phyloP scores from a whole-genome alignment of 139 green algal species.

The Tetradesmus obliquus region DNA sequence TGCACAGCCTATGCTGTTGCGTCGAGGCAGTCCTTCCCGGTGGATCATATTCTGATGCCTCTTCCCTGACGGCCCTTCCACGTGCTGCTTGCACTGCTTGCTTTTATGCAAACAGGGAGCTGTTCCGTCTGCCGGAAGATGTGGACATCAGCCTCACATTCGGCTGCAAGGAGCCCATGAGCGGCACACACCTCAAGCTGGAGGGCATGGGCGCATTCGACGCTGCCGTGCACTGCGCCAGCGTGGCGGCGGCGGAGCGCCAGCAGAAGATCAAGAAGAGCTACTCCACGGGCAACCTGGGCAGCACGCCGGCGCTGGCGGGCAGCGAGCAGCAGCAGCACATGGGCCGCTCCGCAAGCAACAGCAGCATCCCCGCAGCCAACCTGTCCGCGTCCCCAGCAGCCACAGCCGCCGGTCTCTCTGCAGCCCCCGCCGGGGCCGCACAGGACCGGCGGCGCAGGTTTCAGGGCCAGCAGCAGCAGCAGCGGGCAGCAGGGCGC shows the following conservation, averaged over 20 bases:
- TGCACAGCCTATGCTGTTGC: too few species aligned
- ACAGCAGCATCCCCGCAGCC: slow-evolving; percentile 12
- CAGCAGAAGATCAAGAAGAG: slow-evolving; percentile 61
- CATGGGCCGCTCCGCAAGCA: slow-evolving; percentile 7
- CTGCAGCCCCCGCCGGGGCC: slow-evolving; percentile 10
- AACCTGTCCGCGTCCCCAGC: not conserved
- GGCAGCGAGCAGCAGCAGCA: not conserved
- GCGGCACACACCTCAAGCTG: slow-evolving; percentile 72
- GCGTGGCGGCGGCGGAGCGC: slow-evolving; percentile 67
- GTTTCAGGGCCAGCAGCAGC: slow-evolving; percentile 47
- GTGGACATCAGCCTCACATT: slow-evolving; percentile 77
- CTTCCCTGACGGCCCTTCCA: too few species aligned
- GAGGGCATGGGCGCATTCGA: slow-evolving; percentile 77
- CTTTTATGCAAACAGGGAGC: slow-evolving; percentile 15
- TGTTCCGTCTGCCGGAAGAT: slow-evolving; percentile 65
- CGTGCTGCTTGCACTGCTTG: not conserved
- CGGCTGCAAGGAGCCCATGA: slow-evolving; percentile 76
- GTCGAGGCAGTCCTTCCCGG: too few species aligned
- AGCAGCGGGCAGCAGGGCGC: not conserved
- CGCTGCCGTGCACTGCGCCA: slow-evolving; percentile 75
- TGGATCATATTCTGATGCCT: too few species aligned
- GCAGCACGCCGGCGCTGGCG: not conserved
- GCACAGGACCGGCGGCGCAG: slow-evolving; percentile 44
- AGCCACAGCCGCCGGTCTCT: slow-evolving; percentile 40
- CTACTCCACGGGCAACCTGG: slow-evolving; percentile 42